Evolutionary conservation across 768 basidiomycete genomes (phyloP).

Genomic region (Leccinum sublutescens): DNA sequence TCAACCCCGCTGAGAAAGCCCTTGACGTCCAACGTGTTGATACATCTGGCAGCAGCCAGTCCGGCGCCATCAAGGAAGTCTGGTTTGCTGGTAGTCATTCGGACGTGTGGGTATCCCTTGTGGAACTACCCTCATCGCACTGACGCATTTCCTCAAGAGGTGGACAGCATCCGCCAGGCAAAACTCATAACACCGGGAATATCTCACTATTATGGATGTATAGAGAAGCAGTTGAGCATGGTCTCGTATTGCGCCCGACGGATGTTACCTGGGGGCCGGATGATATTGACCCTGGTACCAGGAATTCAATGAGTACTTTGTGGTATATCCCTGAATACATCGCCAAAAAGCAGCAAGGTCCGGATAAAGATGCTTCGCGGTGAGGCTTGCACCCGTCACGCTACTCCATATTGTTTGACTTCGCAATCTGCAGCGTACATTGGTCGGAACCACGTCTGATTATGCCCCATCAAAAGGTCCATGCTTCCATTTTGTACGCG

Average conservation of each 20-base stretch:
- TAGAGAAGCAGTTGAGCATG: background rate
- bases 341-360: slow-evolving; percentile 11
- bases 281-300: slow-evolving; percentile 12
- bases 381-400: background rate
- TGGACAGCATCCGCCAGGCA: slow-evolving; percentile 9
- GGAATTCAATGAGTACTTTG: slow-evolving; percentile 6
- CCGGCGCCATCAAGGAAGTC: background rate
- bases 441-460: slow-evolving; percentile 11
- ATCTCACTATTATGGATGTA: background rate
- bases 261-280: slow-evolving; percentile 16
- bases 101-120: slow-evolving; percentile 23
- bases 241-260: slow-evolving; percentile 13
- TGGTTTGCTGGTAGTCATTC: background rate
- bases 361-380: slow-evolving; percentile 5
- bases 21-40: background rate
- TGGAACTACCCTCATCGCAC: background rate
- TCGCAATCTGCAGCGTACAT: slow-evolving; percentile 1
- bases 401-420: background rate
- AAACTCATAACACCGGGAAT: background rate
- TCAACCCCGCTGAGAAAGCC: background rate
- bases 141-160: slow-evolving; percentile 6
- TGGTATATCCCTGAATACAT: slow-evolving; percentile 10
- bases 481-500: background rate
- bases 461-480: background rate
- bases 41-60: background rate